A percentile compares a stretch with the other conserved stretches of the same genome.
These are phyloP conservation scores for Talinum fruticosum DNA, from an alignment of 148 eudicot species.

Conservation along the genomic window DNA sequence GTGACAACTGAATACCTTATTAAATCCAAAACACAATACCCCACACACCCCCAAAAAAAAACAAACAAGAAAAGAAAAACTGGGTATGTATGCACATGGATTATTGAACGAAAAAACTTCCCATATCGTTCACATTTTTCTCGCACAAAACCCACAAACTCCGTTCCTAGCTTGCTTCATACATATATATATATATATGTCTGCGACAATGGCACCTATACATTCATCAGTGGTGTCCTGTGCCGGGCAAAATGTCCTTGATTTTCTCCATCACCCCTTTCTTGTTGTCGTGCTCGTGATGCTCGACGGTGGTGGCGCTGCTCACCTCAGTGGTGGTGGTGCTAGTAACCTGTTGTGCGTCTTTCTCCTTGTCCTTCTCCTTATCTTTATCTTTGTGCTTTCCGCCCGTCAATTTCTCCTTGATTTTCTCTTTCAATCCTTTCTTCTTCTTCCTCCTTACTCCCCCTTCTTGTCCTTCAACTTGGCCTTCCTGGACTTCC, in stretches of 20 bases:
- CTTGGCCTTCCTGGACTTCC: conserved; percentile 38
- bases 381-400: conserved; percentile 37
- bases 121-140: too few relatives aligned
- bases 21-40: too few relatives aligned
- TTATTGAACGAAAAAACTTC: too few relatives aligned
- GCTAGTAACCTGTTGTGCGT: conserved; percentile 15
- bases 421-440: conserved; percentile 57
- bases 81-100: too few relatives aligned
- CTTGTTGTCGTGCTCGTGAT: conserved; percentile 51
- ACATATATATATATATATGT: too few relatives aligned
- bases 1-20: too few relatives aligned
- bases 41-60: too few relatives aligned
- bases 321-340: conserved; percentile 18
- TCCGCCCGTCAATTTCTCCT: conserved; percentile 53
- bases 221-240: conserved; percentile 18
- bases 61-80: too few relatives aligned
- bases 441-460: conserved; percentile 55
- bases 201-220: too few relatives aligned
- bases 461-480: conserved; percentile 40
- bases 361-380: conserved; percentile 2
- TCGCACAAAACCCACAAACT: too few relatives aligned
- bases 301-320: conserved; percentile 26
- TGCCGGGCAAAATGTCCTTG: conserved; percentile 2
- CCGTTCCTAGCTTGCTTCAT: too few relatives aligned
- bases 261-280: conserved; percentile 32